phyloP scores from a whole-genome alignment of 495 filamentous ascomycete genomes.

The Pseudoneurospora amorphoporcata region DNA sequence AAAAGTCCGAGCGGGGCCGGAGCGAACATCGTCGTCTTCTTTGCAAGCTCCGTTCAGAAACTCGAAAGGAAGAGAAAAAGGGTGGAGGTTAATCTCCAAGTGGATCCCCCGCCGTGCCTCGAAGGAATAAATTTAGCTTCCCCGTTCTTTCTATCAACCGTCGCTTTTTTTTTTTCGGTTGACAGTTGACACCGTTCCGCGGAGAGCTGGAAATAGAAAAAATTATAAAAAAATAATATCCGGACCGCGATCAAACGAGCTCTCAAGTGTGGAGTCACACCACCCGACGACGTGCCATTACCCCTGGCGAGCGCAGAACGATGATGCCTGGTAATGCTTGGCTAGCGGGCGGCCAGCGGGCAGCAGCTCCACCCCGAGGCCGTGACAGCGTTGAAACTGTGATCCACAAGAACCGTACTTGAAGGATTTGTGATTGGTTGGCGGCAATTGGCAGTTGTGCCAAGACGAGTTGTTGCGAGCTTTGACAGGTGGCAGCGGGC shows the following conservation, averaged over 20 bases:
- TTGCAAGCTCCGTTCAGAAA: background rate
- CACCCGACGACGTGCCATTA: background rate
- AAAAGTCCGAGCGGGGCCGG: background rate
- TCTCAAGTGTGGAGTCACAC: background rate
- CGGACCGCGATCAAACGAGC: background rate
- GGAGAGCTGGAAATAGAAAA: background rate
- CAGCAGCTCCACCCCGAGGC: background rate
- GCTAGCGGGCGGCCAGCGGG: background rate
- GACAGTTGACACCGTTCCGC: background rate
- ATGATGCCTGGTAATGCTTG: background rate
- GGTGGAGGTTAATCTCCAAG: background rate
- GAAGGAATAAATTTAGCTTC: background rate
- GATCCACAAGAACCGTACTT: background rate
- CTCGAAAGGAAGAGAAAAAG: background rate
- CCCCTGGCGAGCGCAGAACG: background rate
- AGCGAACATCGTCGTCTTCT: background rate
- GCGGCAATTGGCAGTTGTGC: background rate
- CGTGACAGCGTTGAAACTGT: background rate
- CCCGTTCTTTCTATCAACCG: background rate
- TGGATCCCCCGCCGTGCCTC: background rate
- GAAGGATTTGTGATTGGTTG: background rate
- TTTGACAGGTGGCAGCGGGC: background rate
- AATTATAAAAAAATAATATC: background rate
- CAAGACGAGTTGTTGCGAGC: background rate
- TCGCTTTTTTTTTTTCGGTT: background rate